Evolutionary conservation across 768 basidiomycete species (phyloP).

Genomic region (Hypholoma sublateritium): DNA sequence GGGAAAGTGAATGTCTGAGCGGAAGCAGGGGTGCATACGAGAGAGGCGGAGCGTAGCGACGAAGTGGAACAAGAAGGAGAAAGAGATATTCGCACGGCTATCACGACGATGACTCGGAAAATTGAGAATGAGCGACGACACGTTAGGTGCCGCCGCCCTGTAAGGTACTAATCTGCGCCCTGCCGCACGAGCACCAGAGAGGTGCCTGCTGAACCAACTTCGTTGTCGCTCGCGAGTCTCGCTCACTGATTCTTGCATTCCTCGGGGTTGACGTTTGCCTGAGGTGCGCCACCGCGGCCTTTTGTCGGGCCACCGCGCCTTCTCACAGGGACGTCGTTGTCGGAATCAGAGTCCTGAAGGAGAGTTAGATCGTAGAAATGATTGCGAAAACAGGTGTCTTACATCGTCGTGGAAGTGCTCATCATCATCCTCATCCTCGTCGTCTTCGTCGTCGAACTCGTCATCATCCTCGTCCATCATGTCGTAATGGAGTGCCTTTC

Average conservation of each 20-base stretch:
- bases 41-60: too few species aligned
- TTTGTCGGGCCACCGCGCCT: slow-evolving; percentile 56
- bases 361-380: slow-evolving; percentile 6
- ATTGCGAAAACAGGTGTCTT: background rate
- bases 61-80: background rate
- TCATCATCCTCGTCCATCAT: slow-evolving; percentile 59
- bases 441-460: slow-evolving; percentile 57
- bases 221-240: background rate
- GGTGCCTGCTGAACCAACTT: too few species aligned
- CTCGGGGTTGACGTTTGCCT: slow-evolving; percentile 65
- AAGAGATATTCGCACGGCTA: background rate
- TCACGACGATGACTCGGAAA: too few species aligned
- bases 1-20: too few species aligned
- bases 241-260: slow-evolving; percentile 90
- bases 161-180: background rate
- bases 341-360: slow-evolving; percentile 66
- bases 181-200: background rate
- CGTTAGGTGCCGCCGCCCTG: background rate
- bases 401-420: slow-evolving; percentile 5
- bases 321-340: slow-evolving; percentile 60
- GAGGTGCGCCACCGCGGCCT: slow-evolving; percentile 42
- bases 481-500: slow-evolving; percentile 90
- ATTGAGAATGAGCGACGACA: background rate
- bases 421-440: slow-evolving; percentile 56
- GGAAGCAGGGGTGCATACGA: too few species aligned